Evolutionary conservation across 1,284 basidiomycete species (phyloP), one percentile per base, ranked within the genome.

Genomic region (Boletus smithii): DNA sequence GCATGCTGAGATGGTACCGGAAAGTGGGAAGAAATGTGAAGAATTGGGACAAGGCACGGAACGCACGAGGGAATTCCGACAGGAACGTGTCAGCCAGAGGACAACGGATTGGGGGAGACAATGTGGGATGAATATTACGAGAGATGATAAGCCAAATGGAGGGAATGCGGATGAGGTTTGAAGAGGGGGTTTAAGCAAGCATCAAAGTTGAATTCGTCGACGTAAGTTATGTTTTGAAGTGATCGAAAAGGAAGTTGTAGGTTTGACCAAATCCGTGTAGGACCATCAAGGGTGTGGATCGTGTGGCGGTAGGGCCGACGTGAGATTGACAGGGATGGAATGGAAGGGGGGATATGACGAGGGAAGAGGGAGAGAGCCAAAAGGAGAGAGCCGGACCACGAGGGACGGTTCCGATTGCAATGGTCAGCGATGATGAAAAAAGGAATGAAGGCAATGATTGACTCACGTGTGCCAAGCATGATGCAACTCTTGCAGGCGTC

Each of bases 391-490:
- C n/a, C 27, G 18, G 35, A 30, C 23, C 37, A 57, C 26, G 46
- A 48, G 38, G 40, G 31, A 23, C 47, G 44, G 55, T 43, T 45
- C 51, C 47, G 50, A 42, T 17, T 33, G 7, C 18, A 43, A 34
- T 9, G 27, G 57, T 64, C 34, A 63, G 53, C 26, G 46, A 42
- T 31, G 18, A 48, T 18, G 42, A 32, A 32, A 31, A 33, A 35
- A 0, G 24, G 0, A 26, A 31, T 9, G 43, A 23, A 48, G 41
- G 49, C 51, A 54, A 53, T 22, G 36, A 33, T 22, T 13, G 24
- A 75, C 81, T 70, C 58, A 86, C 85, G 63, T 35, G 83, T 85
- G 42, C 79, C 80, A 17, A 88, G 73, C 71, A 86, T 74, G 27
- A 81, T 69, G 61, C 88, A 90, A 59, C 79, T 86, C 61, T 83